Base-by-base conservation (phyloP, 768 basidiomycete genomes). In the Phanerochaete sordida region DNA sequence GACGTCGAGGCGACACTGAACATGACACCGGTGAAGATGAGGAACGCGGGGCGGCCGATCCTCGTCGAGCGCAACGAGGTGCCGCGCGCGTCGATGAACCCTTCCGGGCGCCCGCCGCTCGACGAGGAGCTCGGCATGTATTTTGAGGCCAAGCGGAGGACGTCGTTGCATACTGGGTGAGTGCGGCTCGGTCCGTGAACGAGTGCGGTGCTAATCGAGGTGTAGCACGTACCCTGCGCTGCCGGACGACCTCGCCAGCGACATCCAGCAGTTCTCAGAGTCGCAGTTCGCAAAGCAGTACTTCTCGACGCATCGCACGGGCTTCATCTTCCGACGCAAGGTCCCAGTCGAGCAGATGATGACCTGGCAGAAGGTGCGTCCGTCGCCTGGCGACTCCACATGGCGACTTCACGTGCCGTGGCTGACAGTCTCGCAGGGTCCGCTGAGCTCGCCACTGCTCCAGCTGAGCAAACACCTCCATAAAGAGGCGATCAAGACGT, bases 221-320 rank as follows among this genome's bases (percentile, higher is more conserved):
- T 26, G 28, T 62, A 94, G 91, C 49, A 84, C 82, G 46, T 87
- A 90, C 68, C 93, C 88, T 9, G 81, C 86, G 16, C 79, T 96
- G 26, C 94, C 94, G 0, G 78, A 86, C 28, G 91, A 88, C 59
- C 84, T 95, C 43, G 88, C 86, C 1, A 84, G 84, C 28, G 91
- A 95, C 65, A 96, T 96, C 44, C 86, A 90, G 65, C 89, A 89
- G 64, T 95, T 96, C 72, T 86, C 87, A 4, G 85, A 91, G 68
- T 89, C 88, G 0, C 89, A 93, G 37, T 97, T 90, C 70, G 93
- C 95, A 35, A 80, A 79, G 48, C 87, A 86, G 64, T 96, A 95
- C 71, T 95, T 98, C 69, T 91, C 93, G 19, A 93, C 87, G 1
- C 92, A 94, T 66, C 83, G 88, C n/a, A 90, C 86, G 8, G 95